Base-by-base conservation (phyloP, 2,329 filamentous ascomycete genomes). In the Tolypocladium tundrense region DNA sequence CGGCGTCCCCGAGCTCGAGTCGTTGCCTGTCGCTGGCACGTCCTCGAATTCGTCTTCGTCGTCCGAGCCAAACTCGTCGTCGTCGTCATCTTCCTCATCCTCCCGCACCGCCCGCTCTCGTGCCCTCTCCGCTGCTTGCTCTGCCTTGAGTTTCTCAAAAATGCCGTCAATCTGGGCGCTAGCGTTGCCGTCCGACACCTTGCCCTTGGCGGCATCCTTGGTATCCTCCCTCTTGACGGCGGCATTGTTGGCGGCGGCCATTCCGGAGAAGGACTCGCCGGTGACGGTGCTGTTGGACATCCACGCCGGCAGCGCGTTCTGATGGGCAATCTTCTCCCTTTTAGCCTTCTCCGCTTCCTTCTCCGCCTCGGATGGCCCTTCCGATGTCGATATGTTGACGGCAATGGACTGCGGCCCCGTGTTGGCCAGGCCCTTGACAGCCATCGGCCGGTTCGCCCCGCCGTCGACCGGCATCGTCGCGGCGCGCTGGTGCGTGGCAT, bases 281-380 rank as follows among this genome's bases (percentile, higher is more conserved):
- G 79, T 84, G 53, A 90, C 81, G 2, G 87, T 90, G 61, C 85
- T 88, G 58, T 86, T 82, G 1, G 84, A 83, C 73, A 90, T 88
- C 86, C 88, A 90, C 10, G 79, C 74, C 2, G 88, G 88, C 60
- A 91, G 72, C 9, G 83, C 85, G 67, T 91, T 91, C 67, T 89
- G 85, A 63, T 79, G 76, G 1, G 85, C 83, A 61, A 86, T 77
- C 69, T 84, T 83, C 66, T 87, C 85, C 67, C 85, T 87, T 52
- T 80, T 78, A n/a, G 79, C 80, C 59, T 80, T 77, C 65, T 88
- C 86, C 40, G 83, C 84, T 41, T 82, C 81, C 68, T 82, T 82
- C 65, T 88, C 85, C 55, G 85, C 86, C 63, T 87, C 85, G 13
- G 84, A 83, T 7, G 81, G 85, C 14, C 87, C 85, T 54, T 84